Evolutionary conservation across 106 monocot species (phyloP), one percentile per base, ranked within the genome.

Genomic region (Dioscorea dumetorum): DNA sequence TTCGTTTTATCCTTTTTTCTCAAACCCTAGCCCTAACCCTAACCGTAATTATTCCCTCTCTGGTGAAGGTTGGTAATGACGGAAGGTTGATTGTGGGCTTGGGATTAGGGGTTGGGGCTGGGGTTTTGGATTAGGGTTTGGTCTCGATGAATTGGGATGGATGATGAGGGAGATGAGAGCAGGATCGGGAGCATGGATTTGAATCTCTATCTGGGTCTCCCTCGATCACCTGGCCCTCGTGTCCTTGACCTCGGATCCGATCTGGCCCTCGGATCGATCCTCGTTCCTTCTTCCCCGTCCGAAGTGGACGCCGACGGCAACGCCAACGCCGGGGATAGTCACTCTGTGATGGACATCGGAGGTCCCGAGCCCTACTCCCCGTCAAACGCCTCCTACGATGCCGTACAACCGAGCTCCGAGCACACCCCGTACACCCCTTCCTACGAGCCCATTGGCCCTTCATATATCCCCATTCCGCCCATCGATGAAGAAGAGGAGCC

Each of bases 121-220:
- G n/a, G 41, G 41, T 10, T 41, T 41, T 28, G 28, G 41, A 10
- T 41, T 41, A 10, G 41, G 28, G 28, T 28, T 41, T 41, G 41
- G 9, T 54, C 1, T 59, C 10, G 12, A 11, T 59, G 22, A 21
- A 59, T 59, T 23, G 50, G 58, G 20, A 83, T 83, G 78, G 67
- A 70, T 48, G 81, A 69, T 52, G 79, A 81, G 23, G 80, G 74
- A 48, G 57, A 71, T 48, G 67, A 67, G 64, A 70, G 65, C 22
- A 50, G 69, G 24, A 62, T 66, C 32, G 60, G 74, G 49, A 69
- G 65, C 22, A 80, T 93, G 85, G 93, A 93, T 83, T 83, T 93
- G 73, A 93, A 93, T 72, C 80, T 93, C 41, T 88, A 88, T 51
- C 51, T 93, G 31, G 93, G 88, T 12, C 80, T 88, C 31, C 85